phyloP scores from a whole-genome alignment of 2,329 filamentous ascomycete genomes.

The Pseudomassariella vexata region DNA sequence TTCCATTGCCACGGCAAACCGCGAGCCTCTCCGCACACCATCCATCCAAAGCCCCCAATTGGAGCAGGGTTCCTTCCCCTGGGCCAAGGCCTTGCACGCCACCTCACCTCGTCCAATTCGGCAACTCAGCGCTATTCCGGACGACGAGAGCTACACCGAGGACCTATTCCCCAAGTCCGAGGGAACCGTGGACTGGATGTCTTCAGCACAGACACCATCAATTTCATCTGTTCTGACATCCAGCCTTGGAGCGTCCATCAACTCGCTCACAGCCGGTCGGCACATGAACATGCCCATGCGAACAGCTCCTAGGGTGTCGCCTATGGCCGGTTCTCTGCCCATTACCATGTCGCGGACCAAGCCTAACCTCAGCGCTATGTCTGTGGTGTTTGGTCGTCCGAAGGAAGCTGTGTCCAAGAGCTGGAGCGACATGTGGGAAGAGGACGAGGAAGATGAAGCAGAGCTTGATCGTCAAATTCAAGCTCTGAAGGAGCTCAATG shows the following conservation, averaged over 20 bases:
- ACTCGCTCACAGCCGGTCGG: slow-evolving; percentile 57
- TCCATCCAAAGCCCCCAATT: slow-evolving; percentile 85
- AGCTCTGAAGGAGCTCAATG: slow-evolving; percentile 61
- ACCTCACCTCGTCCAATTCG: slow-evolving; percentile 66
- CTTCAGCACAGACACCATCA: slow-evolving; percentile 71
- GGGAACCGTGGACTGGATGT: slow-evolving; percentile 71
- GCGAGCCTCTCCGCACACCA: slow-evolving; percentile 90
- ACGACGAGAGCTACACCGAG: slow-evolving; percentile 73
- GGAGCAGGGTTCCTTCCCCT: slow-evolving; percentile 82
- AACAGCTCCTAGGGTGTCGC: slow-evolving; percentile 47
- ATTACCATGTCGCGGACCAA: slow-evolving; percentile 71
- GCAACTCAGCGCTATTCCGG: slow-evolving; percentile 81
- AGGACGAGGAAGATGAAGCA: slow-evolving; percentile 77
- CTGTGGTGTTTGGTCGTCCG: slow-evolving; percentile 73
- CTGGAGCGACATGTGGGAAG: slow-evolving; percentile 98
- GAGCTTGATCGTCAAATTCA: slow-evolving; percentile 55
- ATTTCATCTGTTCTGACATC: slow-evolving; percentile 82
- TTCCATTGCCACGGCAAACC: slow-evolving; percentile 76
- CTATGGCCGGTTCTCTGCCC: slow-evolving; percentile 64
- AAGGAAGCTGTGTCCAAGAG: slow-evolving; percentile 87
- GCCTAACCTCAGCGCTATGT: slow-evolving; percentile 65
- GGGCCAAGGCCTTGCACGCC: slow-evolving; percentile 83
- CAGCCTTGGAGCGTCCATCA: slow-evolving; percentile 73
- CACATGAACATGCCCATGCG: slow-evolving; percentile 35
- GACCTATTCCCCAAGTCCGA: slow-evolving; percentile 81